Base-by-base conservation (phyloP, 1,139 yeast genomes). In the Petasospora fabianii region DNA sequence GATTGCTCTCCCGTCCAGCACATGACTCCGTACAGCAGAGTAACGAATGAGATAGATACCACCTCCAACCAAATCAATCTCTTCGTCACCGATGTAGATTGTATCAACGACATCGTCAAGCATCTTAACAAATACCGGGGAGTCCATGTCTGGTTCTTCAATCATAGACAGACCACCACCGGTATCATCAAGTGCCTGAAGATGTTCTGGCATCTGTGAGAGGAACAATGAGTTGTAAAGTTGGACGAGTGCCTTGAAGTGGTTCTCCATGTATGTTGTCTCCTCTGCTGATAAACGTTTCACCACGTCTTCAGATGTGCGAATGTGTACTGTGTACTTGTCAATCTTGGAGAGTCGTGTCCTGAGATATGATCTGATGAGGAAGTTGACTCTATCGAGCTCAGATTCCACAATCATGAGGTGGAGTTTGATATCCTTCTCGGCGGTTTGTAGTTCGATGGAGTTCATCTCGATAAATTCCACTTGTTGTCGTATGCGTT, bases 391-490 rank as follows among this genome's bases (percentile, higher is more conserved):
- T 42, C 98, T 66, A 55, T 92, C 98, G 20, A 92, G 71, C 54
- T 92, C 98, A 4, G 95, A 84, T 58, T 92, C 98, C 47, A 90
- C 80, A 15, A 94, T 75, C 69, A 92, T 77, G 31, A 90, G 66
- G 44, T 84, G 83, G 41, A 92, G 65, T 58, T 90, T 90, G 59
- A 83, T 82, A 52, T 84, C 92, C 32, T 70, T 67, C 47, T 78
- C 82, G 26, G 58, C 52, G 2, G 61, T 62, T 42, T 64, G 68
- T 16, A 75, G 58, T 32, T 77, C 79, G 52, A 77, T 69, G 10
- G 82, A 74, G 42, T 77, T 71, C 35, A 68, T 60, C 48, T 87
- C 84, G 30, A 86, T 75, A 45, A 74, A 73, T 51, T 84, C 95
- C 44, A 84, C 78, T 60, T 88, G 95, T 31, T 66, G 64, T 33